Percentiles rank a stretch among this genome's conserved stretches.
These are phyloP conservation scores for Leavenworthia alabamica DNA, from an alignment of 345 rosid species.

Conservation along the genomic window DNA sequence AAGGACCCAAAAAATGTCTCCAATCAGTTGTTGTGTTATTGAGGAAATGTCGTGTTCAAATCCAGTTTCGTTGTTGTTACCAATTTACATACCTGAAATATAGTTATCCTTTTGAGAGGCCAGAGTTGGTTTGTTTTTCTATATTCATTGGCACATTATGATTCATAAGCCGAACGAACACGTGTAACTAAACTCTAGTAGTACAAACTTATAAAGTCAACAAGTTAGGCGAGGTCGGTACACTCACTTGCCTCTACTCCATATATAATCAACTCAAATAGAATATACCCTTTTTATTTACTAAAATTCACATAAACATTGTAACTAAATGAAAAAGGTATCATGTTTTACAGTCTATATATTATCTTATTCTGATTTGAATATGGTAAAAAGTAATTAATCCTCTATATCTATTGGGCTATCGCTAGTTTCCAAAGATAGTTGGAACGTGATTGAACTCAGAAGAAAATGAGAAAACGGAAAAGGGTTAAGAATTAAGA, in stretches of 20 bases:
- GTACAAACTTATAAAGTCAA: slow-evolving; percentile 4
- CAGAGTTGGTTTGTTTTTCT: not conserved
- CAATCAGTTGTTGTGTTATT: not conserved
- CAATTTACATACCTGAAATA: not conserved
- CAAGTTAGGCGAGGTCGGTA: slow-evolving; percentile 15
- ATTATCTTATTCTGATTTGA: not conserved
- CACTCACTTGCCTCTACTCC: slow-evolving; percentile 7
- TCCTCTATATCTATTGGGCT: not conserved
- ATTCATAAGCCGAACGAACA: not conserved
- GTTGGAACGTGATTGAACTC: not conserved
- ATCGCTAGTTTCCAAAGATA: not conserved
- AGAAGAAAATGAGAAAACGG: not conserved
- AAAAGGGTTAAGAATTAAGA: not conserved
- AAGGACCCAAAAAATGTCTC: not conserved
- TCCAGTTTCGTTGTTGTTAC: too few species aligned
- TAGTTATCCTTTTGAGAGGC: not conserved
- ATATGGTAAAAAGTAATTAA: not conserved
- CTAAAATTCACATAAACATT: not conserved
- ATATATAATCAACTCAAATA: not conserved
- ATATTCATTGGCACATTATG: too few species aligned
- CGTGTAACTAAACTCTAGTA: not conserved
- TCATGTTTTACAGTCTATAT: not conserved
- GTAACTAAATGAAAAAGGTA: not conserved
- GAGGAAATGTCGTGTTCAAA: too few species aligned
- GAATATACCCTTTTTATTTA: not conserved